Evolutionary conservation across 495 filamentous ascomycete genomes (phyloP), one percentile per base, ranked within the genome.

Genomic region (Penicillium tannophilum): DNA sequence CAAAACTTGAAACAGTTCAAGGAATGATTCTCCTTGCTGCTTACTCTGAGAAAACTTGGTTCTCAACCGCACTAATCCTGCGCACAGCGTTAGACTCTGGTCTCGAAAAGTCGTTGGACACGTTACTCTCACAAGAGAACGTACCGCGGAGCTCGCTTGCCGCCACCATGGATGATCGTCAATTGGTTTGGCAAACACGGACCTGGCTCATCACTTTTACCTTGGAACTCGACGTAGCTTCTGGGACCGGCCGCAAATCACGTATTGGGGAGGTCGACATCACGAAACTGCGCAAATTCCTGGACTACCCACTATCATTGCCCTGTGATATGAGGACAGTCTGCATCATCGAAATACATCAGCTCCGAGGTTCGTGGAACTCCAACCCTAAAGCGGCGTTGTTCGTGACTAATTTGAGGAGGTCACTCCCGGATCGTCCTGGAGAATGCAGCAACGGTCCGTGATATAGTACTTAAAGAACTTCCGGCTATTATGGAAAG

Each of bases 41-140:
- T 8, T 78, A 78, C 24, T 78, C 75, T 0, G 75, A 78, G 57
- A 78, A 78, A 42, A 76, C 75, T 0, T 78, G 75, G 75, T 78
- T 78, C 52, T 78, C 75, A 4, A 78, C 70, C 2, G 75, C 75
- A 8, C 71, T 78, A 6, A 78, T 78, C 50, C 58, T 78, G 23
- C 71, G 75, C 19, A 78, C 75, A 1, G 75, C 75, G 0, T 57
- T 78, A 35, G 75, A 78, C 46, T 75, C 74, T 26, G 75, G 75
- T 0, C 63, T 78, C 6, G 75, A 78, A 55, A 76, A 76, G 47
- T 78, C 75, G 0, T 54, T 78, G 5, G 75, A 78, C 30, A 72
- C 68, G 6, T 56, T 78, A 44, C 26, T 78, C 11, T 66, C 69
- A 3, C 73, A 78, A 54, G 70, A 69, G 12, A 66, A 67, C 39